Evolutionary conservation across 225 moss, liverwort and hornwort species (phyloP).

Genomic region (Polytrichum commune): DNA sequence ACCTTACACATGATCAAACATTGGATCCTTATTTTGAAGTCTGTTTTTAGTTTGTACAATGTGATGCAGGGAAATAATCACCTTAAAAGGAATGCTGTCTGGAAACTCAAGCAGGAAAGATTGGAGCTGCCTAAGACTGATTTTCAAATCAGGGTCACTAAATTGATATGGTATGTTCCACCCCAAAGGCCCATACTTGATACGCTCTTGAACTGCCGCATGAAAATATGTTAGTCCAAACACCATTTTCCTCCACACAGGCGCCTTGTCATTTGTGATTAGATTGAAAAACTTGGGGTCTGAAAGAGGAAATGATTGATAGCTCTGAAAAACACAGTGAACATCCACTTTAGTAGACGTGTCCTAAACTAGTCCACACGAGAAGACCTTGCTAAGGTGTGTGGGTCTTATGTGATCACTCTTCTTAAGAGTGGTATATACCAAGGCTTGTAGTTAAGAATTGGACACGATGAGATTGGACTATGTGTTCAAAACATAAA

Average conservation of each 20-base stretch:
- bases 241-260: conserved; percentile 64
- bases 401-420: no score
- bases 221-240: conserved; percentile 72
- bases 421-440: no score
- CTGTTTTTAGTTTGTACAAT: background rate
- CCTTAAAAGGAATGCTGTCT: conserved; percentile 63
- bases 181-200: conserved; percentile 66
- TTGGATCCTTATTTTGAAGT: background rate
- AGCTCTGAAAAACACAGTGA: conserved; percentile 38
- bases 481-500: no score
- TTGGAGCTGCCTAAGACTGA: conserved; percentile 70
- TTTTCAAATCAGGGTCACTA: conserved; percentile 72
- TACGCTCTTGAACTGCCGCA: conserved; percentile 71
- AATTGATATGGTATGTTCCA: conserved; percentile 82
- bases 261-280: conserved; percentile 45
- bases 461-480: no score
- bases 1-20: no score
- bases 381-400: no score
- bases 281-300: conserved; percentile 62
- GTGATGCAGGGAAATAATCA: conserved; percentile 10
- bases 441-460: no score
- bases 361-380: no score
- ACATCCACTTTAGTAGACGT: background rate
- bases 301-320: conserved; percentile 59
- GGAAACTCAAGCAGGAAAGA: conserved; percentile 74